Conservation (phyloP, 1,139 yeast genomes). For the Magnusiomyces paraingens region DNA sequence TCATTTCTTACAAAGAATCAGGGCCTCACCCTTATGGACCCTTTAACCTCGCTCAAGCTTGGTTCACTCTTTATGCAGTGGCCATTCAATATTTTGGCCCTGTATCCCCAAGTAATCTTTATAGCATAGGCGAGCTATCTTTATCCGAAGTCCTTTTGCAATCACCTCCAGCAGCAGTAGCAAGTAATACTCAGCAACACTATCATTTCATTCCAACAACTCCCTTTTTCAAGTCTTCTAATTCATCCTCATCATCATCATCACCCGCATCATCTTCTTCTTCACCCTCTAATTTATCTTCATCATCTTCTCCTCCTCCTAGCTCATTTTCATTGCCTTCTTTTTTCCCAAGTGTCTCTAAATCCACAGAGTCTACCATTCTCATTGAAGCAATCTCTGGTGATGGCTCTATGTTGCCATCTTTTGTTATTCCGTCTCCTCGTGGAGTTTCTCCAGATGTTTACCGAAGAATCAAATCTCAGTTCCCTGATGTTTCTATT, state of each 20-base stretch:
- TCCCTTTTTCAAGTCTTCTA: not conserved
- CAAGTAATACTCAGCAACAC: too few relatives aligned
- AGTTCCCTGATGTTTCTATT: too few relatives aligned
- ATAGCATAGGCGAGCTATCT: not conserved
- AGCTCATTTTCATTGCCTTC: too few relatives aligned
- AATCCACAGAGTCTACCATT: not conserved
- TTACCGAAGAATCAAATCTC: not conserved
- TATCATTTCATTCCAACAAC: too few relatives aligned
- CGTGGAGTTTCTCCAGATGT: not conserved
- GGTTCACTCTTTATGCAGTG: not conserved
- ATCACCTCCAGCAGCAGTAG: not conserved
- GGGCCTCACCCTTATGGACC: not conserved
- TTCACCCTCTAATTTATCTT: too few relatives aligned
- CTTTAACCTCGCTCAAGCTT: not conserved
- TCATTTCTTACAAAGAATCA: not conserved
- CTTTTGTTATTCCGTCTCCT: not conserved
- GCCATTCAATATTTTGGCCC: not conserved
- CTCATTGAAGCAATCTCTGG: constrained; percentile 1
- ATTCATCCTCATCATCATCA: not conserved
- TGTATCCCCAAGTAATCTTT: constrained; percentile 3
- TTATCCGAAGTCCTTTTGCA: not conserved
- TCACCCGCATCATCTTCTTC: too few relatives aligned
- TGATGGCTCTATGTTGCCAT: constrained; percentile 1
- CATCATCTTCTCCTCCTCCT: too few relatives aligned
- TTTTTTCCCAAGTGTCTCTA: too few relatives aligned